These are phyloP conservation scores for Besnoitia besnoiti DNA, from an alignment of 169 alveolate species.

Conservation along the genomic window DNA sequence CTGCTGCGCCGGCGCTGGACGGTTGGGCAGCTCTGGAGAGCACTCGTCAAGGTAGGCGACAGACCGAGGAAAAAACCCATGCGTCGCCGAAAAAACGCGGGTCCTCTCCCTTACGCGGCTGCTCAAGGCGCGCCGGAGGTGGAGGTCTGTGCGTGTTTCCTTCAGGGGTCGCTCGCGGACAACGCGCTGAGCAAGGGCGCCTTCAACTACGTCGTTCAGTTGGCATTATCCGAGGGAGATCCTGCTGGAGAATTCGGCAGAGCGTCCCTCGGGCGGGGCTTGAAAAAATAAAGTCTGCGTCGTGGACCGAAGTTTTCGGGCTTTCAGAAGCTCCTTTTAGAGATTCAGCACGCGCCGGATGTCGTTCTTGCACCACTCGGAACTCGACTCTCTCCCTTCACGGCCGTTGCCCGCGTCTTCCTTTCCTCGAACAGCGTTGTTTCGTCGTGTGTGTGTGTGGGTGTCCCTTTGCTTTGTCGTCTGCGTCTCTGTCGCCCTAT, in stretches of 20 bases:
- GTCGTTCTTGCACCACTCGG: too few species aligned
- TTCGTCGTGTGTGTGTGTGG: not conserved
- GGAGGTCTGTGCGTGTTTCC: not conserved
- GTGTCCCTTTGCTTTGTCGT: not conserved
- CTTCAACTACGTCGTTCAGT: not conserved
- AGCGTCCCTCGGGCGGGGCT: too few species aligned
- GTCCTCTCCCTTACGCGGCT: not conserved
- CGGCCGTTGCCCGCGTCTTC: too few species aligned
- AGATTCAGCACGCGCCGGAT: too few species aligned
- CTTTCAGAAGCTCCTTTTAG: too few species aligned
- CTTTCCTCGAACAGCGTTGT: too few species aligned
- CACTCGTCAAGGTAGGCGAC: slow-evolving; percentile 16
- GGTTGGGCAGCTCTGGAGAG: not conserved
- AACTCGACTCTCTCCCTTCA: not conserved
- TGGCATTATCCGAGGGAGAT: not conserved
- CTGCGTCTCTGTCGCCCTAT: not conserved
- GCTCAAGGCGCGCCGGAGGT: not conserved
- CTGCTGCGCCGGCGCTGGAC: not conserved
- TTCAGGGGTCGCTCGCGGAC: slow-evolving; percentile 11
- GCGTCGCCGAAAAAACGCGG: not conserved
- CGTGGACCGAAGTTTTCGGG: too few species aligned
- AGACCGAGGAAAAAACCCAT: not conserved
- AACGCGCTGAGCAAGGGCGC: not conserved
- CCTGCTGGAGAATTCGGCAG: not conserved
- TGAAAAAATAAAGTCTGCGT: not conserved